Base-by-base conservation (phyloP, 2,329 filamentous ascomycete species). In the Cryoendolithus antarcticus region DNA sequence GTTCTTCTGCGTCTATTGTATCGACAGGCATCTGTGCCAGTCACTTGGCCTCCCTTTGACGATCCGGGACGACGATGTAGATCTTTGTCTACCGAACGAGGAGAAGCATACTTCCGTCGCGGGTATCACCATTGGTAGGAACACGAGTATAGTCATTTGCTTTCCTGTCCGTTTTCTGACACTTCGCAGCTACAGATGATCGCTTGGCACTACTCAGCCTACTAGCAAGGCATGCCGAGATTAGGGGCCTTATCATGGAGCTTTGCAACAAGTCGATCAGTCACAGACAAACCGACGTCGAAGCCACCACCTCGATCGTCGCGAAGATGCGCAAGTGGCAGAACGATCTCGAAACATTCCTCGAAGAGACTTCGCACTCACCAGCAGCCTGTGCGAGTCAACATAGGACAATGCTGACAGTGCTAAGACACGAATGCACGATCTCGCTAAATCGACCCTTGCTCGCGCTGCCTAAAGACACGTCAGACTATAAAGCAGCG, bases 1-100 rank as follows among this genome's bases (percentile, higher is more conserved):
- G 0, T 75, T 75, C 44, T 76, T 72, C 71, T 69, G 69, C 1
- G 63, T 75, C 0, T 77, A 75, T 35, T 67, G 61, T 10, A 53
- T 74, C 0, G 73, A 76, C 32, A 61, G 72, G 34, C 68, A 72
- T 40, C 58, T 76, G 0, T 73, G 68, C 6, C 72, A 75, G 33
- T 70, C 70, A 0, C 62, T 76, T 2, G 72, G 72, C 0, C 57
- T 74, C 0, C 72, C 72, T 0, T 55, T 75, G 1, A 65, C 67
- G 12, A 68, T 76, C 9, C 65, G 65, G 37, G 72, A 76, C 42
- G 67, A 74, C 32, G 72, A 76, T 40, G 53, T 75, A 4, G 72
- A 76, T 46, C 72, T 75, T 1, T 76, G 72, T 44, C 70, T 71
- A 41, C 69, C 67, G 0, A 63, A 62, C 1, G 54, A 65, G 2